phyloP scores from a whole-genome alignment of 768 basidiomycete species.

The Russula compacta region DNA sequence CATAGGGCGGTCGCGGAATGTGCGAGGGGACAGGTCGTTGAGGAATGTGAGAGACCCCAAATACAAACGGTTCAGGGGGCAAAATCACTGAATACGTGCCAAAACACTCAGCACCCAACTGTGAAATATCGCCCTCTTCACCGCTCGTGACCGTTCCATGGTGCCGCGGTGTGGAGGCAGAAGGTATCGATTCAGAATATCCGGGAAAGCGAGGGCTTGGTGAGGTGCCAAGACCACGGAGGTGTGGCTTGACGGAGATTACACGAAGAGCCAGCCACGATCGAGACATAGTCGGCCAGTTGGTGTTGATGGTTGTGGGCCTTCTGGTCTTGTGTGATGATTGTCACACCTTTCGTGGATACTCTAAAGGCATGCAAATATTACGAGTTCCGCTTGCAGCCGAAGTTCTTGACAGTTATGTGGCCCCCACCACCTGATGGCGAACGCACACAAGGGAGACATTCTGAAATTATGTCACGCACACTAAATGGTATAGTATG shows the following conservation, averaged over 20 bases:
- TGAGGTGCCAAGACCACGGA: not conserved
- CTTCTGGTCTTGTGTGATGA: no score
- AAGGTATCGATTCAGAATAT: not conserved
- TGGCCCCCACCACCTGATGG: no score
- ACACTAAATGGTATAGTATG: not conserved
- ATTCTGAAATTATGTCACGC: not conserved
- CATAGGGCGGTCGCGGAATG: constrained; percentile 52
- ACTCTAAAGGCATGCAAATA: no score
- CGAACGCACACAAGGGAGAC: no score
- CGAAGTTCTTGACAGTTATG: no score
- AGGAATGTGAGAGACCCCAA: constrained; percentile 54
- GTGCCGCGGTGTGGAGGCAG: not conserved
- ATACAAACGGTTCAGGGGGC: constrained; percentile 56
- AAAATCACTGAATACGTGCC: constrained; percentile 53
- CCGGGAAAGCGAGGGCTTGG: not conserved
- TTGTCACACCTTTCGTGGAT: no score
- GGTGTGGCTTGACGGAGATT: not conserved
- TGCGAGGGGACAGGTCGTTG: constrained; percentile 45
- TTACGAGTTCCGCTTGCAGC: no score
- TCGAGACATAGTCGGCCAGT: not conserved
- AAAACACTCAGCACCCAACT: constrained; percentile 23
- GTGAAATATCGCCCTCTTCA: not conserved
- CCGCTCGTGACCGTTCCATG: not conserved
- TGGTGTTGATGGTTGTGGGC: not conserved
- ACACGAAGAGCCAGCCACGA: constrained; percentile 3